Conservation (phyloP, 345 rosid species). For the Ceriops tagal region DNA sequence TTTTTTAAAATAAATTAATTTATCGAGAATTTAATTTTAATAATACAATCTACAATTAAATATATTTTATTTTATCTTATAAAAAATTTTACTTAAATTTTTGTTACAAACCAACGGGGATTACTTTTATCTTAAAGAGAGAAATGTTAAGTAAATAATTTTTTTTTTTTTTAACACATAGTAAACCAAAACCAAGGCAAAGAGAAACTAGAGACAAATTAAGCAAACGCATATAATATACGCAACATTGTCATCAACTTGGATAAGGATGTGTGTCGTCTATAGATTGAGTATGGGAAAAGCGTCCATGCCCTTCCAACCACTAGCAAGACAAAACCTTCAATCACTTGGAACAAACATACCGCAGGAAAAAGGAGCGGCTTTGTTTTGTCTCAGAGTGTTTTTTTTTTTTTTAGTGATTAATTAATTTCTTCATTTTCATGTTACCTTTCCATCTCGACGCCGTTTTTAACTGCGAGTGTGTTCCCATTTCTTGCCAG, state of each 20-base stretch:
- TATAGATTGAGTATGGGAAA: slow-evolving; percentile 29
- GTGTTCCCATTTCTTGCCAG: slow-evolving; percentile 34
- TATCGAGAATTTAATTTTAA: too few species aligned
- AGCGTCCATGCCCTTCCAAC: slow-evolving; percentile 46
- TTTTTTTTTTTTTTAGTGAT: neutral
- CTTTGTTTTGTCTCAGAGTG: slow-evolving; percentile 13
- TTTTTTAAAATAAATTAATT: too few species aligned
- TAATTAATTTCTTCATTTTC: neutral
- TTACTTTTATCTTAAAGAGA: too few species aligned
- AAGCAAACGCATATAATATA: neutral
- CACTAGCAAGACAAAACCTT: slow-evolving; percentile 51
- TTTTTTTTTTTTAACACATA: neutral
- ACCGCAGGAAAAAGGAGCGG: slow-evolving; percentile 27
- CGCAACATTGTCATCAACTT: slow-evolving; percentile 6
- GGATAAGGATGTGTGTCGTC: slow-evolving; percentile 30
- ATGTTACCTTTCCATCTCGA: slow-evolving; percentile 30
- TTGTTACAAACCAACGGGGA: too few species aligned
- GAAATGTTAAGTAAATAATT: too few species aligned
- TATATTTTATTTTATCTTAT: too few species aligned
- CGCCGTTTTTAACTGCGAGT: slow-evolving; percentile 24
- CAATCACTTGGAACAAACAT: slow-evolving; percentile 14
- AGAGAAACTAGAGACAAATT: neutral
- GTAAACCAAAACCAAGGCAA: neutral
- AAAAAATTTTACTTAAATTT: too few species aligned
- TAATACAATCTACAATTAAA: too few species aligned